Conservation (phyloP, 2,329 filamentous ascomycete species). For the Phialocephala sp. region DNA sequence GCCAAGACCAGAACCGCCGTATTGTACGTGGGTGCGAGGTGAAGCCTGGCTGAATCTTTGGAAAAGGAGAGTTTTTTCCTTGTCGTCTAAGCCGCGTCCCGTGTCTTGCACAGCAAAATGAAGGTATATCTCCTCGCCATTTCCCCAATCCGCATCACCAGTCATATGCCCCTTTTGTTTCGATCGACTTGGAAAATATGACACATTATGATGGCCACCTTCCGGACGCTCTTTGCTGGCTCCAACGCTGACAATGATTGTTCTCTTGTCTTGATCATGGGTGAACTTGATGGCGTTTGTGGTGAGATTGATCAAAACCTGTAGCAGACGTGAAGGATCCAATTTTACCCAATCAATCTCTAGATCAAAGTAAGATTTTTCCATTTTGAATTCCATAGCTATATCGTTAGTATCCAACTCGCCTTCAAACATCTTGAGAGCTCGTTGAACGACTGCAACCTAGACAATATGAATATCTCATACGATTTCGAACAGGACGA, state of each 20-base stretch:
- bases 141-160: conserved; percentile 61
- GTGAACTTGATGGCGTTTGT: conserved; percentile 89
- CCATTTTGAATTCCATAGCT: conserved; percentile 70
- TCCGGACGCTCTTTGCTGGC: conserved; percentile 43
- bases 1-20: conserved; percentile 79
- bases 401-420: conserved; percentile 77
- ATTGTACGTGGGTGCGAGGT: conserved; percentile 79
- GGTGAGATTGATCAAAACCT: conserved; percentile 81
- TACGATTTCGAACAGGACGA: not conserved
- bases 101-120: conserved; percentile 79
- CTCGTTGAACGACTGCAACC: conserved; percentile 65
- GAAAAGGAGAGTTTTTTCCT: conserved; percentile 77
- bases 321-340: conserved; percentile 77
- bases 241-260: conserved; percentile 50
- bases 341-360: conserved; percentile 74
- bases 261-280: conserved; percentile 62
- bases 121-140: conserved; percentile 72
- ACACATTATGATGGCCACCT: conserved; percentile 53
- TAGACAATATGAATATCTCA: conserved; percentile 12
- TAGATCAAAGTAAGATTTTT: conserved; percentile 69
- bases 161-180: conserved; percentile 37
- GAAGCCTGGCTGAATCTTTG: conserved; percentile 81
- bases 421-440: conserved; percentile 79
- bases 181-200: conserved; percentile 44
- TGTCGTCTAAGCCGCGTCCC: conserved; percentile 72